Conservation (phyloP, 176 grass and related monocot species). For the Olyra latifolia region DNA sequence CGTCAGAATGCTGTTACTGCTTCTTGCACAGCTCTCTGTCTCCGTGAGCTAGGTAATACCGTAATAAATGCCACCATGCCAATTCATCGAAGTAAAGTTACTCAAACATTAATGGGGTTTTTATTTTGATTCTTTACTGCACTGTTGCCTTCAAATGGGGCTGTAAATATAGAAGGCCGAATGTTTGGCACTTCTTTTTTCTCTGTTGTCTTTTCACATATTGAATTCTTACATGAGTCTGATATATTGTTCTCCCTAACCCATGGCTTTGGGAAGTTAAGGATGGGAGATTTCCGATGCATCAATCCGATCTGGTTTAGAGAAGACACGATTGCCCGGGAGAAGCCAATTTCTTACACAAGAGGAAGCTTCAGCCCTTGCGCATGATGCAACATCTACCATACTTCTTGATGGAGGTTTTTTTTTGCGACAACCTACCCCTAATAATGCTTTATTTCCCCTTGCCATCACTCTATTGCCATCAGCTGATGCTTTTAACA, state of each 20-base stretch:
- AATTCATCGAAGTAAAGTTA: not conserved
- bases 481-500: conserved; percentile 22
- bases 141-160: not conserved
- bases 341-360: conserved; percentile 74
- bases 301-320: conserved; percentile 67
- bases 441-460: not conserved
- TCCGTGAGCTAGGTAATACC: conserved; percentile 62
- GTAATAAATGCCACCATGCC: not conserved
- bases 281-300: conserved; percentile 68
- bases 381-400: conserved; percentile 35
- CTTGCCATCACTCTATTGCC: not conserved
- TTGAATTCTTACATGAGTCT: not conserved
- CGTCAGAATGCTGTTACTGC: conserved; percentile 76
- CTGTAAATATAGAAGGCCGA: not conserved
- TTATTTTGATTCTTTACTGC: not conserved
- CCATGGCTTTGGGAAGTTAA: conserved; percentile 38
- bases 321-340: conserved; percentile 58
- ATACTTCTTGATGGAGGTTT: conserved; percentile 78
- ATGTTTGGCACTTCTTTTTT: not conserved
- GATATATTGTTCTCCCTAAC: not conserved
- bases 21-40: conserved; percentile 62
- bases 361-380: conserved; percentile 57
- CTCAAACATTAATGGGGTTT: not conserved
- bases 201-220: not conserved
- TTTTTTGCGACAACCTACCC: not conserved